Base-by-base conservation (phyloP, 306 rosid genomes). In the Prunus persica region DNA sequence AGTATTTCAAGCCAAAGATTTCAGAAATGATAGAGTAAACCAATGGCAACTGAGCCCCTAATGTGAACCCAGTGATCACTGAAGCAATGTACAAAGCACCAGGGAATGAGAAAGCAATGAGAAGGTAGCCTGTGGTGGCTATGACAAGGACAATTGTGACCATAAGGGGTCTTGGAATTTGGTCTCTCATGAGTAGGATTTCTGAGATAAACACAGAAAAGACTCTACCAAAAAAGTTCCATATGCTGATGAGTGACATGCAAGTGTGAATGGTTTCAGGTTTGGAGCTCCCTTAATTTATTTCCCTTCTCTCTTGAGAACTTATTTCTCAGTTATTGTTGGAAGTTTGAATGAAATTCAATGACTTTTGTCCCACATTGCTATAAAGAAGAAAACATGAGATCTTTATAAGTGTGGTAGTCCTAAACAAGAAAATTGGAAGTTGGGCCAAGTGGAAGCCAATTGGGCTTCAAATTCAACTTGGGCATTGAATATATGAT, bases 231-330 rank as follows among this genome's bases (percentile, higher is more conserved):
- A 79, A 77, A 18, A 72, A 65, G 73, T 73, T 79, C 78, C 82
- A 79, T n/a, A 79, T 66, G 74, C 78, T 79, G 3, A 65, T 65
- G 16, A 79, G 78, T 4, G 82, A 79, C 30, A 79, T 52, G 58
- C 66, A 73, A 1, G 82, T 79, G 68, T 60, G 43, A 1, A 19
- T 79, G 62, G 78, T 79, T 4, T 12, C 6, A 6, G 45, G 12
- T 27, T 72, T 77, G 61, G 1, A 24, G 24, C 24, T 24, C 24
- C 24, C 24, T 24, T 24, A 24, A 24, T 24, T 24, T 24, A 24
- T 24, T 24, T 24, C 24, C 24, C 24, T 24, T 24, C 24, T 24
- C 24, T 24, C 24, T 24, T 24, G 24, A 24, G 24, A 24, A 24
- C 24, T 24, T 24, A 24, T 24, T 24, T 24, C 24, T 24, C 24